These are phyloP conservation scores for Chlorophyllum brunneum DNA, from an alignment of 768 basidiomycete genomes.

Conservation along the genomic window DNA sequence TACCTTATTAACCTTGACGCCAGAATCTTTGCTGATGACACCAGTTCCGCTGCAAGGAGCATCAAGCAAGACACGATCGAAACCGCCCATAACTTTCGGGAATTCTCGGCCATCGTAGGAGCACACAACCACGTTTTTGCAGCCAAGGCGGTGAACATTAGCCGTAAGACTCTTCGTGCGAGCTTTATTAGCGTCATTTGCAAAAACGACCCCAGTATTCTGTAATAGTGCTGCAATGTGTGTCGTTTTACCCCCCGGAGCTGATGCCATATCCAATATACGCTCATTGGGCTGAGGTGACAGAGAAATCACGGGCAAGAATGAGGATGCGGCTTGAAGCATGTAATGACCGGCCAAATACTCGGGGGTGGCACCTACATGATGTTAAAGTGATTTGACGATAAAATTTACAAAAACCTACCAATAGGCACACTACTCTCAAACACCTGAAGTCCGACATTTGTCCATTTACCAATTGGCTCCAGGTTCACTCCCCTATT, in stretches of 20 bases:
- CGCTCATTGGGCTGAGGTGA: constrained; percentile 90
- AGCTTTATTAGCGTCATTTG: constrained; percentile 93
- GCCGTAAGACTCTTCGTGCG: constrained; percentile 96
- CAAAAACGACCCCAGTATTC: constrained; percentile 97
- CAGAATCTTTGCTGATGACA: constrained; percentile 95
- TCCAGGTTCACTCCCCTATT: constrained; percentile 97
- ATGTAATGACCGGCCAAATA: constrained; percentile 99
- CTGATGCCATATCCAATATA: constrained; percentile 97
- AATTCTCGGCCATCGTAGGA: constrained; percentile 98
- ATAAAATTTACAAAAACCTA: not conserved
- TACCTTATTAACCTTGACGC: constrained; percentile 98
- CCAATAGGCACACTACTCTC: constrained; percentile 95
- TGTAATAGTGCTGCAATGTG: constrained; percentile 96
- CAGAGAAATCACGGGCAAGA: constrained; percentile 97
- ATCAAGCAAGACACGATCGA: constrained; percentile 94
- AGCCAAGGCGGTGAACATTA: constrained; percentile 94
- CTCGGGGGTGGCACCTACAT: constrained; percentile 78
- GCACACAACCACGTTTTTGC: constrained; percentile 96
- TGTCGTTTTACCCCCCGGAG: constrained; percentile 97
- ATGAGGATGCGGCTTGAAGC: constrained; percentile 98
- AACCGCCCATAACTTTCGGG: constrained; percentile 98
- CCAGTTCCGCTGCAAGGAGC: constrained; percentile 98
- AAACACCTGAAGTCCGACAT: constrained; percentile 98
- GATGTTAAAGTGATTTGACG: not conserved
- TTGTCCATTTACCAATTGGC: constrained; percentile 99